These are phyloP conservation scores for Cryptococcus wingfieldii DNA, from an alignment of 1,284 basidiomycete species.

Conservation along the genomic window DNA sequence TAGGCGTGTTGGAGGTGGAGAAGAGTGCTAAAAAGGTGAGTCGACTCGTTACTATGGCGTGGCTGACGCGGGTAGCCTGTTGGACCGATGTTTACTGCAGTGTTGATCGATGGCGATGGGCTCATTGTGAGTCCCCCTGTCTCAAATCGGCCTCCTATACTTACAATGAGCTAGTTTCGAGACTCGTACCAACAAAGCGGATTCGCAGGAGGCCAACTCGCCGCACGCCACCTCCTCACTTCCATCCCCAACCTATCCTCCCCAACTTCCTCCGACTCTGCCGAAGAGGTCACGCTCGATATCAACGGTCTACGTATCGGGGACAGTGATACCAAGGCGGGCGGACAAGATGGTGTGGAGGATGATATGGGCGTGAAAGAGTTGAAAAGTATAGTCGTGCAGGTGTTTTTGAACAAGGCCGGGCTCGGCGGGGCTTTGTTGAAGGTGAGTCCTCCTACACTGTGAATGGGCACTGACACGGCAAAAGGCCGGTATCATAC, in stretches of 20 bases:
- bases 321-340: background rate
- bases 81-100: slow-evolving; percentile 27
- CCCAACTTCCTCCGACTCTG: slow-evolving; percentile 17
- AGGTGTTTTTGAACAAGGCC: slow-evolving; percentile 41
- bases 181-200: slow-evolving; percentile 28
- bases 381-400: slow-evolving; percentile 28
- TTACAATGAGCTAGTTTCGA: slow-evolving; percentile 24
- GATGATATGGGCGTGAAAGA: slow-evolving; percentile 2
- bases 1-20: slow-evolving; percentile 14
- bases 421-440: slow-evolving; percentile 35
- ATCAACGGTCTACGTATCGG: background rate
- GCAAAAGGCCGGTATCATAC: slow-evolving; percentile 28
- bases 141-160: background rate
- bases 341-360: background rate
- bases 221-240: slow-evolving; percentile 20
- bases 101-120: slow-evolving; percentile 43
- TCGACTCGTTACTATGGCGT: background rate
- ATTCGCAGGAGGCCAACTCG: slow-evolving; percentile 35
- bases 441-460: slow-evolving; percentile 26
- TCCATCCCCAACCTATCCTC: background rate
- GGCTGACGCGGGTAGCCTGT: slow-evolving; percentile 2
- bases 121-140: slow-evolving; percentile 30
- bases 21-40: background rate
- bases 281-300: slow-evolving; percentile 15
- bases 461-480: background rate